Base-by-base conservation (phyloP, 352 stramenopile species). In the Phytophthora hibernalis region DNA sequence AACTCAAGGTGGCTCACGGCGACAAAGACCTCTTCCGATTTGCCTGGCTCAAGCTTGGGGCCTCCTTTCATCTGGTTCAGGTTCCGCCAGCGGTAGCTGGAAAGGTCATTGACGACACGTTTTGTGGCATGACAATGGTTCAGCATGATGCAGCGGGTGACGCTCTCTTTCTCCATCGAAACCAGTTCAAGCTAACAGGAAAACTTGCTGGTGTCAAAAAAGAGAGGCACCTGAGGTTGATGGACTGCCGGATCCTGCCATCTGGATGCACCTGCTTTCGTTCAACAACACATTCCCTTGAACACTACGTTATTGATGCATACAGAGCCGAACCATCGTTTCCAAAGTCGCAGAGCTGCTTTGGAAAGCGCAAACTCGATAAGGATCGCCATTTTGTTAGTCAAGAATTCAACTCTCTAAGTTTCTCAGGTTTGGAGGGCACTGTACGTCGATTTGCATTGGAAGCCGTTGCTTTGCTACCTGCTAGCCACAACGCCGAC, bases 1-100 rank as follows among this genome's bases (percentile, higher is more conserved):
- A 55, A 13, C 37, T 83, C 10, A 70, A 74, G 30, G 63, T 89
- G 26, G 74, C 66, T 3, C 77, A 74, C 31, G 81, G 81, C 8
- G 81, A 90, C 68, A 90, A 90, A 50, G 81, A 90, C 31, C 63
- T 90, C n/a, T 90, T 90, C 42, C 70, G 81, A 0, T 71, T 87
- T 1, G 79, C 81, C 22, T 90, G 79, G 79, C 70, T 87, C 21
- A 84, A 86, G 40, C 54, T 69, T 8, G 35, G 70, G 8, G 61
- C 67, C 7, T 10, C 72, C 0, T 90, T 87, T 62, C 74, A 88
- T 60, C 86, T 89, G 80, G 72, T 86, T 21, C 45, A 77, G 43
- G 62, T 55, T 11, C 79, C 81, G 0, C 79, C 79, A 11, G 71
- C 63, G 2, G 53, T 77, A 4, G 79, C 77, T 1, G 80, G 80